Conservation (phyloP, 2,329 filamentous ascomycete genomes). For the Fusarium graminum region DNA sequence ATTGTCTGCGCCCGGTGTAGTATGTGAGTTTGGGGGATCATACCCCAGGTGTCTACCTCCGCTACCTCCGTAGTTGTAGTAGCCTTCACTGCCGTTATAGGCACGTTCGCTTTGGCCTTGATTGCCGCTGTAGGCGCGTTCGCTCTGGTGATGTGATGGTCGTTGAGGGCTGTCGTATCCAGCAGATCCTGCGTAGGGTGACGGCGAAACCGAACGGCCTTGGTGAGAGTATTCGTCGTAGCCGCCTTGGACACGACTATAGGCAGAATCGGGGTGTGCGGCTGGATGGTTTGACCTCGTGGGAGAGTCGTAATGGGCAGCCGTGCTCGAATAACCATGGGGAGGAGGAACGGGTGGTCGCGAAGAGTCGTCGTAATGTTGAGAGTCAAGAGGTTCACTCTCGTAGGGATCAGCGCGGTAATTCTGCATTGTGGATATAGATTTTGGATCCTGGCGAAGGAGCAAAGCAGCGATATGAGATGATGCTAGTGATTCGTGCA, state of each 20-base stretch:
- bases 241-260: slow-evolving; percentile 33
- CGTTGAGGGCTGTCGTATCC: slow-evolving; percentile 43
- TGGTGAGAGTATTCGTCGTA: slow-evolving; percentile 42
- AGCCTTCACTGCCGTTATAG: slow-evolving; percentile 34
- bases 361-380: slow-evolving; percentile 46
- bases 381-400: slow-evolving; percentile 54
- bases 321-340: slow-evolving; percentile 42
- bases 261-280: slow-evolving; percentile 47
- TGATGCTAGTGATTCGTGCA: slow-evolving; percentile 20
- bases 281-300: slow-evolving; percentile 41
- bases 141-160: slow-evolving; percentile 38
- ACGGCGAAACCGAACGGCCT: slow-evolving; percentile 34
- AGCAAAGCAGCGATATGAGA: slow-evolving; percentile 19
- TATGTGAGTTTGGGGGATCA: slow-evolving; percentile 48
- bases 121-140: slow-evolving; percentile 39
- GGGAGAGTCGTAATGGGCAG: slow-evolving; percentile 49
- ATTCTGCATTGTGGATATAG: slow-evolving; percentile 51
- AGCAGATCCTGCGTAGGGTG: slow-evolving; percentile 39
- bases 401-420: slow-evolving; percentile 53
- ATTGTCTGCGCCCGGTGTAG: slow-evolving; percentile 75
- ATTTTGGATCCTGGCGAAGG: slow-evolving; percentile 32
- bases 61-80: slow-evolving; percentile 38
- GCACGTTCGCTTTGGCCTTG: slow-evolving; percentile 21
- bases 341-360: slow-evolving; percentile 40
- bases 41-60: slow-evolving; percentile 47